phyloP scores from a whole-genome alignment of 148 eudicot genomes.

The Diospyros kaki region DNA sequence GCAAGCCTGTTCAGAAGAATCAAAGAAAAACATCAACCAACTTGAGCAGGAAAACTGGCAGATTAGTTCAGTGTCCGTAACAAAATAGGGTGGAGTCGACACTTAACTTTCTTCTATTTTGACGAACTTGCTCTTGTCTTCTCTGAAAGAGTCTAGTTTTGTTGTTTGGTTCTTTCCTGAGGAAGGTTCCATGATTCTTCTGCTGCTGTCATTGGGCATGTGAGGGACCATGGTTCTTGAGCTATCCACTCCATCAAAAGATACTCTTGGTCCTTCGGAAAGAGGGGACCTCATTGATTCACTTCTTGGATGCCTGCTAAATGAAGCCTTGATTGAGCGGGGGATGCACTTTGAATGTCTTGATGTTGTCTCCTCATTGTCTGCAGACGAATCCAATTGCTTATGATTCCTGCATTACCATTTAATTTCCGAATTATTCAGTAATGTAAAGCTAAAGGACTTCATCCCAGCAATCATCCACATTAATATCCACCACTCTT shows the following conservation, averaged over 20 bases:
- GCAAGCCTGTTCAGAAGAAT: slow-evolving; percentile 76
- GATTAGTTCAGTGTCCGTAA: background rate
- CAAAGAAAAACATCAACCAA: slow-evolving; percentile 22
- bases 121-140: slow-evolving; percentile 53
- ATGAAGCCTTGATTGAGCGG: slow-evolving; percentile 54
- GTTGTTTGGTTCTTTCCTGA: slow-evolving; percentile 30
- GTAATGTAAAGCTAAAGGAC: background rate
- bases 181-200: slow-evolving; percentile 54
- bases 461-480: too few species aligned
- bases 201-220: slow-evolving; percentile 49
- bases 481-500: too few species aligned
- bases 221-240: slow-evolving; percentile 38
- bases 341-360: slow-evolving; percentile 65
- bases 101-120: slow-evolving; percentile 92
- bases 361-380: slow-evolving; percentile 40
- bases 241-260: slow-evolving; percentile 45
- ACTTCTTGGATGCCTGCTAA: slow-evolving; percentile 58
- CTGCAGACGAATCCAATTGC: slow-evolving; percentile 35
- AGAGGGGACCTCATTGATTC: slow-evolving; percentile 84
- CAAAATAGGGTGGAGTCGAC: slow-evolving; percentile 19
- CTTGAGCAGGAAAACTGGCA: background rate
- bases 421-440: background rate
- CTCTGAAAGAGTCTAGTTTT: slow-evolving; percentile 36
- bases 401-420: slow-evolving; percentile 35
- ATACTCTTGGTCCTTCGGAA: slow-evolving; percentile 72